Percentiles rank a stretch among this genome's conserved stretches.
These are phyloP conservation scores for Chromera velia DNA, from an alignment of 73 alveolate species.

Conservation along the genomic window DNA sequence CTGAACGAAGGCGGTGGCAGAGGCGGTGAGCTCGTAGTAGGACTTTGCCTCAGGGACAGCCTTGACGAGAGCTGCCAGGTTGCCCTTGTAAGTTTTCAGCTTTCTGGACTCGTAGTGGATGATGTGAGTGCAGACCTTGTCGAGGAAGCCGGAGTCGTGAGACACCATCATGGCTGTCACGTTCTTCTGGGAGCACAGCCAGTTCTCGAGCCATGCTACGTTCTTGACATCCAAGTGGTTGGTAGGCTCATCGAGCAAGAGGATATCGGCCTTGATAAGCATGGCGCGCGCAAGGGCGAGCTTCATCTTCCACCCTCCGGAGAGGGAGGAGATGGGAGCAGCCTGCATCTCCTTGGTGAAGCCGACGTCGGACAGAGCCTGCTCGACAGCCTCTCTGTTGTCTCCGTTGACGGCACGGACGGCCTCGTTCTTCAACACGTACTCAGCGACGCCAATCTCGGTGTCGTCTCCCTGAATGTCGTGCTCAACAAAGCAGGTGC, in stretches of 20 bases:
- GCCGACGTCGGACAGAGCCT: conserved; percentile 15
- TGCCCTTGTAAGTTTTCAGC: conserved; percentile 44
- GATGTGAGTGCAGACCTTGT: conserved; percentile 47
- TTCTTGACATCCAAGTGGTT: conserved; percentile 42
- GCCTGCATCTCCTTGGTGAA: conserved; percentile 36
- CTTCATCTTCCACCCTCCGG: conserved; percentile 54
- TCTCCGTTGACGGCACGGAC: too few relatives aligned
- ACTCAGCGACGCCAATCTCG: conserved; percentile 17
- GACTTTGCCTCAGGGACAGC: conserved; percentile 33
- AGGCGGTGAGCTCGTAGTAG: too few relatives aligned
- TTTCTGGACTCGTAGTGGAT: conserved; percentile 32
- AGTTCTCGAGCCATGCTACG: conserved; percentile 47
- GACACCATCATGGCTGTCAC: conserved; percentile 42
- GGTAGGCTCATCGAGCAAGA: conserved; percentile 46
- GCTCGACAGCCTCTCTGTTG: too few relatives aligned
- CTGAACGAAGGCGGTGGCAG: too few relatives aligned
- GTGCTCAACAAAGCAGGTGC: conserved; percentile 42
- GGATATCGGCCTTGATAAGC: conserved; percentile 43
- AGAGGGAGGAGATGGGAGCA: conserved; percentile 20
- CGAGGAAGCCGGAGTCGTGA: conserved; percentile 41
- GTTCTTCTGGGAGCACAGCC: conserved; percentile 13
- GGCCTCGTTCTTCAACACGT: not conserved
- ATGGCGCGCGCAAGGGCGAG: conserved; percentile 45
- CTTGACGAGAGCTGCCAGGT: conserved; percentile 35
- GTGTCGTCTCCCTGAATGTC: conserved; percentile 42